Evolutionary conservation across 495 filamentous ascomycete species (phyloP), one percentile per base, ranked within the genome.

Genomic region (Lophiotrema nucula): DNA sequence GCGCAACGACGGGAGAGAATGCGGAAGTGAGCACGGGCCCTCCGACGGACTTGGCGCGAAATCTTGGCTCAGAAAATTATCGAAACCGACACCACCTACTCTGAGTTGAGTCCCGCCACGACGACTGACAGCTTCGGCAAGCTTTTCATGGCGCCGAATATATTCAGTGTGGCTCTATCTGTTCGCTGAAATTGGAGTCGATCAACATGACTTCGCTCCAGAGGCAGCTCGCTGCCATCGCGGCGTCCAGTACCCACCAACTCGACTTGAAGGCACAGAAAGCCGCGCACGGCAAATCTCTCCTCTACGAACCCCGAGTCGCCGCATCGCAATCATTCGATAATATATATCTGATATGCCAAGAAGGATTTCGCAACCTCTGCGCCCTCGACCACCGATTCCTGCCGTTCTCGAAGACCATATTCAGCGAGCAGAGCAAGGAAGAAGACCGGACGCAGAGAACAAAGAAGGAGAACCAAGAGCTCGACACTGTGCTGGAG

Each of bases 351-450:
- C 77, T 87, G 43, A 80, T 96, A 69, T 96, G 91, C 67, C 76
- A 80, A 56, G 90, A 96, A 65, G 92, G 91, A 0, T 97, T 90
- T 65, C 81, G 87, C 24, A 93, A 99, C 60, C 76, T 99, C 59
- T 97, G 93, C 69, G 80, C 80, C 57, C 73, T 99, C 19, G 95
- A 99, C 70, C 56, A 73, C 4, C 82, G 89, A 28, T 97, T 95
- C 60, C 46, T 77, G 27, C 72, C 74, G 18, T 97, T 89, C 67
- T 78, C 79, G 44, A 75, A 76, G 39, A 86, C 82, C 5, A 72
- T 99, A 37, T 99, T 96, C 78, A 92, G 88, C 73, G 87, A 91
- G 58, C 86, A 95, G 70, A 96, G 92, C 76, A 93, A 90, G 71
- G 74, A 79, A 50, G 83, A 92, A 60, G 93, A 99, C 62, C 81